phyloP scores from a whole-genome alignment of 306 rosid genomes.

The Trifolium fragiferum region DNA sequence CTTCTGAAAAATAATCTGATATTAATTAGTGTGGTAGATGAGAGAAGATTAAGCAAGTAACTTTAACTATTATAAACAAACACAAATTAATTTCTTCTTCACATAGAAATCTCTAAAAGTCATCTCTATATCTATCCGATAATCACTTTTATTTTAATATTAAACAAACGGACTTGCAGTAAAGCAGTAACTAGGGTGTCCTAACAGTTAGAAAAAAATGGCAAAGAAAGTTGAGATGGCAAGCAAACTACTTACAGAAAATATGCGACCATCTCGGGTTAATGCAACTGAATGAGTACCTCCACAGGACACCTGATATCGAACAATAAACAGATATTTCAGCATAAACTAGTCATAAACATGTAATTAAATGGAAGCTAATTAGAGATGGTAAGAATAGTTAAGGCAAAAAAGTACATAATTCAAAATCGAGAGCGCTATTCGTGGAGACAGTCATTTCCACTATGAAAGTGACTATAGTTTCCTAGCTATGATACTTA shows the following conservation, averaged over 20 bases:
- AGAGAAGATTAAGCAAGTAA: too few species aligned
- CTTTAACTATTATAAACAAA: too few species aligned
- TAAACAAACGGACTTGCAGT: too few species aligned
- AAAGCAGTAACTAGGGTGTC: too few species aligned
- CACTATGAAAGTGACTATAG: not conserved
- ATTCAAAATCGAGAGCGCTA: not conserved
- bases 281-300: conserved; percentile 97
- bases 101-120: not conserved
- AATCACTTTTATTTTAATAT: too few species aligned
- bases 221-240: conserved; percentile 26
- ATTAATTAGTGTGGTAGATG: too few species aligned
- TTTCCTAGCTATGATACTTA: conserved; percentile 10
- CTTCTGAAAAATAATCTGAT: too few species aligned
- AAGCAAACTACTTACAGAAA: conserved; percentile 63
- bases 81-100: too few species aligned
- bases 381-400: not conserved
- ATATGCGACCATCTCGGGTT: conserved; percentile 85
- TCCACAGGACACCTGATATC: conserved; percentile 85
- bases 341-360: not conserved
- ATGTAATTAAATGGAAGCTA: conserved; percentile 17
- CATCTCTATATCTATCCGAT: too few species aligned
- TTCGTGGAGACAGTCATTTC: conserved; percentile 1
- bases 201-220: not conserved
- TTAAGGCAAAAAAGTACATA: not conserved
- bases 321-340: conserved; percentile 21